These are phyloP conservation scores for Plasmodium blacklocki DNA, from an alignment of 169 alveolate genomes.

Conservation along the genomic window DNA sequence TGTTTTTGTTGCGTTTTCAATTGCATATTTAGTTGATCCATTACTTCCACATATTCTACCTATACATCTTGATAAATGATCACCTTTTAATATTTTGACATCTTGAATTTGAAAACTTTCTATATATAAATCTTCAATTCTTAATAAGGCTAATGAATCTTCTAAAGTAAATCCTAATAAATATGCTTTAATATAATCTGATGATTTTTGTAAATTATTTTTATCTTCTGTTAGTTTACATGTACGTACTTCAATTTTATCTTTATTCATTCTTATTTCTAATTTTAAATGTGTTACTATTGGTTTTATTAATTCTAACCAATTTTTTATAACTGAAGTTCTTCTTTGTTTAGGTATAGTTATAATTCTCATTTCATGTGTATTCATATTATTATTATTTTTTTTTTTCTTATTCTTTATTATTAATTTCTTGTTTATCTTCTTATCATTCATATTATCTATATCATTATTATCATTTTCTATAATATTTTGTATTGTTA, in stretches of 20 bases:
- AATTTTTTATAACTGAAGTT: conserved; percentile 76
- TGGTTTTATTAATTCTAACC: conserved; percentile 69
- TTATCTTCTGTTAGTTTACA: conserved; percentile 62
- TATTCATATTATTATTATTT: conserved; percentile 15
- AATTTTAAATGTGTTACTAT: conserved; percentile 75
- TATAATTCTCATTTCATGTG: conserved; percentile 79
- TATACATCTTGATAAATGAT: conserved; percentile 98
- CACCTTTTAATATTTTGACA: conserved; percentile 98
- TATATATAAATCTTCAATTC: conserved; percentile 97
- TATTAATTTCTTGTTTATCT: conserved; percentile 53
- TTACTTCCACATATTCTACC: conserved; percentile 99
- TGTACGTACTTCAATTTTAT: conserved; percentile 68
- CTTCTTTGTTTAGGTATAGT: conserved; percentile 82
- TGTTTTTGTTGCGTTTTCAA: conserved; percentile 99
- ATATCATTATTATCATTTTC: conserved; percentile 5
- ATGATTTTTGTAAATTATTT: conserved; percentile 93
- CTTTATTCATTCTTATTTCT: conserved; percentile 76
- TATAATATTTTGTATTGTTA: conserved; percentile 51
- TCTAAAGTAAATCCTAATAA: conserved; percentile 98
- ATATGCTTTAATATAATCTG: conserved; percentile 97
- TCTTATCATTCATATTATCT: conserved; percentile 23
- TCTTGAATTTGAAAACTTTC: conserved; percentile 98
- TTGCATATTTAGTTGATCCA: conserved; percentile 99
- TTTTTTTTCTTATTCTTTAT: conserved; percentile 23
- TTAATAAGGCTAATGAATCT: conserved; percentile 98